Percentiles rank a stretch among this genome's conserved stretches.
phyloP scores from a whole-genome alignment of 352 stramenopile genomes.

The Blastocystis sp. region DNA sequence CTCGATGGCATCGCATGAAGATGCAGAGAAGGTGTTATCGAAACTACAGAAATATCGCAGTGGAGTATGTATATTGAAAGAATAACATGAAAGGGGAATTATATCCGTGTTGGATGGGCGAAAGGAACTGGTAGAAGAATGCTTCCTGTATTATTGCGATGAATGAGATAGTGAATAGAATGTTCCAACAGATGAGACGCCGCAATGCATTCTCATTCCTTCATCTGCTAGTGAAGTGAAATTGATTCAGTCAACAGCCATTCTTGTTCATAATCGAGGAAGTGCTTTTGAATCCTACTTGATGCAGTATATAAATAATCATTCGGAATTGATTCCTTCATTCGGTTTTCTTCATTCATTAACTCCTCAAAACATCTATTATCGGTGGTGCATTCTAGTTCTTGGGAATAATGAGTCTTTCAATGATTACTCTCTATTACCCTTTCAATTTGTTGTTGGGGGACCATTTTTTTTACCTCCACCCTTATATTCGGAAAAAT shows the following conservation, averaged over 20 bases:
- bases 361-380: not conserved
- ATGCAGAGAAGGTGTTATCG: not conserved
- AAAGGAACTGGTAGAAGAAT: not conserved
- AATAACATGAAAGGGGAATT: not conserved
- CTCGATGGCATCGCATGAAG: conserved; percentile 8
- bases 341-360: not conserved
- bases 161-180: not conserved
- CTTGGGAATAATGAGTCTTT: conserved; percentile 40
- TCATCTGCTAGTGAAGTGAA: not conserved
- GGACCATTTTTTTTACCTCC: conserved; percentile 16
- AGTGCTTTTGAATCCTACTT: conserved; percentile 1
- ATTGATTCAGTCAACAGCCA: not conserved
- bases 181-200: not conserved
- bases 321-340: not conserved
- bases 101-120: not conserved
- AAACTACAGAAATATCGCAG: not conserved
- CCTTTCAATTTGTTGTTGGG: conserved; percentile 4
- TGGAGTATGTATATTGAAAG: not conserved
- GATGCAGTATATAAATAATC: not conserved
- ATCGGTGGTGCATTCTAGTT: conserved; percentile 56
- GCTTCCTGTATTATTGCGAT: not conserved
- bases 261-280: conserved; percentile 47
- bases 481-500: conserved; percentile 24
- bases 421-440: conserved; percentile 3
- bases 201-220: not conserved